Conservation (phyloP, 23 red algal species). For the Gracilaria caudata region DNA sequence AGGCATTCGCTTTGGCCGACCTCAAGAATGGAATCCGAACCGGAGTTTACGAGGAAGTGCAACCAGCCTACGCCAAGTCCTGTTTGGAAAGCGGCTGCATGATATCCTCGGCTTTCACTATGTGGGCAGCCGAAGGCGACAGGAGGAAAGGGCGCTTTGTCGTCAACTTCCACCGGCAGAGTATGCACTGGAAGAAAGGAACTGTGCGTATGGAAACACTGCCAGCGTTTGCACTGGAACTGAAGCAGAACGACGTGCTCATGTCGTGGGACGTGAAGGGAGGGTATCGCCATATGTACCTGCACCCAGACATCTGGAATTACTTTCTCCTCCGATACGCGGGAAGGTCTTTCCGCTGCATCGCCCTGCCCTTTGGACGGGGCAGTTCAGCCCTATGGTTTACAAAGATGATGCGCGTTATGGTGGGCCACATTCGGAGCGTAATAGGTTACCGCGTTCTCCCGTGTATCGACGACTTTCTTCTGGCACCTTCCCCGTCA, state of each 20-base stretch:
- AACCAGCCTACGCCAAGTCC: background rate
- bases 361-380: constrained; percentile 5
- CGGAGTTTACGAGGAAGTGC: constrained; percentile 13
- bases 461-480: constrained; percentile 31
- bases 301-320: constrained; percentile 48
- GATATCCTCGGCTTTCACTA: constrained; percentile 7
- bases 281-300: constrained; percentile 40
- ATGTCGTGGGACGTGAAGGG: constrained; percentile 47
- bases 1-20: background rate
- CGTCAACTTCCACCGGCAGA: constrained; percentile 3
- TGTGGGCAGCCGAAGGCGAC: constrained; percentile 5
- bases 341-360: background rate
- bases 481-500: background rate
- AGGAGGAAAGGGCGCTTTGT: constrained; percentile 23
- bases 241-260: background rate
- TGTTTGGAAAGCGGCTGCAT: background rate
- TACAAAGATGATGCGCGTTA: constrained; percentile 1
- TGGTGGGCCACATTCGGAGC: background rate
- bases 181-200: constrained; percentile 6
- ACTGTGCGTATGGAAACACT: constrained; percentile 6
- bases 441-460: background rate
- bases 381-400: background rate
- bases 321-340: background rate
- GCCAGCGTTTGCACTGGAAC: background rate
- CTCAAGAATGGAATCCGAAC: background rate